Base-by-base conservation (phyloP, 208 protist genomes). In the Trypanosoma melophagium region DNA sequence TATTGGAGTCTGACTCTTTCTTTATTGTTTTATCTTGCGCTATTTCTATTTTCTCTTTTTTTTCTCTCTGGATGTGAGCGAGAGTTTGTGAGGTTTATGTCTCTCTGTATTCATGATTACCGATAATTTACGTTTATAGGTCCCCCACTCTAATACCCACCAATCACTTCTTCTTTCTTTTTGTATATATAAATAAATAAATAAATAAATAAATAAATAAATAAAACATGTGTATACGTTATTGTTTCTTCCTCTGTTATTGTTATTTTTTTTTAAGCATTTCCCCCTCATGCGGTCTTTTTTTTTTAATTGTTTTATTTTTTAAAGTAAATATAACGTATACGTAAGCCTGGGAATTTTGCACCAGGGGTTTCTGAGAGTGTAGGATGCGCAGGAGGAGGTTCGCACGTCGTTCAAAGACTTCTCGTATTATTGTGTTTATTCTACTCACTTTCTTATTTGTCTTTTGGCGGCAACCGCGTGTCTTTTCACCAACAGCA, bases 181-280 rank as follows among this genome's bases (percentile, higher is more conserved):
- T 17, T 49, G 47, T 38, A 44, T 61, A 21, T 54, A 9, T 42
- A 42, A 40, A 25, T 63, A 38, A 21, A 38, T 59, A 22, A 13
- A 59, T 57, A 38, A 35, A 57, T 57, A 57, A 35, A 57, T 57
- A 61, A n/a, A n/a, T n/a, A n/a, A n/a, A n/a, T n/a, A n/a, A 35
- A 35, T 35, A 35, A 35, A 17, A 60, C 31, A 60, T 60, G 42
- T 60, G 8, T 45, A 31, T 44, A 21, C 19, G 7, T 61, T 62
- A 47, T 62, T 51, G 7, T 40, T 62, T 31, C 51, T 51, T 14
- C 25, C 10, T 51, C 42, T 62, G 7, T 50, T 50, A 51, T 62
- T 50, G 49, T 31, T 50, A 51, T 62, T 21, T 45, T 24, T 62
- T 35, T 35, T 35, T 35, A 35, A 1, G 3, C 28, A 35, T 35